Percentiles rank a stretch among this genome's conserved stretches.
Evolutionary conservation across 768 basidiomycete genomes (phyloP).

Genomic region (Lyophyllum atratum): DNA sequence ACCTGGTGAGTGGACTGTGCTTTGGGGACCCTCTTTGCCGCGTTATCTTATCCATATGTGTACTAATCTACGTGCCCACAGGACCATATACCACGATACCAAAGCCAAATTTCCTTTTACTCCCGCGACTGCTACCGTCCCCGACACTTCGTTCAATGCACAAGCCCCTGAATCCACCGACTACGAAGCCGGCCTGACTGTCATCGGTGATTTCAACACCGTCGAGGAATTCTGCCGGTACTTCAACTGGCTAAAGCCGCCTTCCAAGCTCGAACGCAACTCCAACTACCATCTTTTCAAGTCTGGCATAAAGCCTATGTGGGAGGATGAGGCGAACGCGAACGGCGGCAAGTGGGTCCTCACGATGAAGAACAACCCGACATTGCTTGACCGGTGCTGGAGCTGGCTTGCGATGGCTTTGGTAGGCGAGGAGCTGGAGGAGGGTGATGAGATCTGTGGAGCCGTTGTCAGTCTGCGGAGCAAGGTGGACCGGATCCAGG

Average conservation of each 20-base stretch:
- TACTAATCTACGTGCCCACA: slow-evolving; percentile 27
- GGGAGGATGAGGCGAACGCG: slow-evolving; percentile 93
- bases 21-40: too few species aligned
- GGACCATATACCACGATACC: slow-evolving; percentile 91
- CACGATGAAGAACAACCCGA: slow-evolving; percentile 85
- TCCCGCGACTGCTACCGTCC: slow-evolving; percentile 37
- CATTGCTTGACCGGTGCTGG: slow-evolving; percentile 86
- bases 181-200: slow-evolving; percentile 85
- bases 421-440: slow-evolving; percentile 81
- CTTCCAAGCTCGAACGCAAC: slow-evolving; percentile 84
- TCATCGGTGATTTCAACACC: slow-evolving; percentile 88
- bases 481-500: slow-evolving; percentile 87
- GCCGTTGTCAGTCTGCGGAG: slow-evolving; percentile 86
- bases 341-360: slow-evolving; percentile 95
- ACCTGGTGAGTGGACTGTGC: slow-evolving; percentile 58
- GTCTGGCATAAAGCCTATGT: slow-evolving; percentile 93
- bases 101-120: slow-evolving; percentile 72
- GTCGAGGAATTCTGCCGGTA: slow-evolving; percentile 90
- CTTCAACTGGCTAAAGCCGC: slow-evolving; percentile 93
- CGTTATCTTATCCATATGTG: neutral
- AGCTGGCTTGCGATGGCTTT: slow-evolving; percentile 89
- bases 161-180: slow-evolving; percentile 64
- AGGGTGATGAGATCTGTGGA: slow-evolving; percentile 75
- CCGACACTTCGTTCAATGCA: slow-evolving; percentile 31
- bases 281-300: slow-evolving; percentile 97